Base-by-base conservation (phyloP, 345 rosid species). In the Brassica napus region DNA sequence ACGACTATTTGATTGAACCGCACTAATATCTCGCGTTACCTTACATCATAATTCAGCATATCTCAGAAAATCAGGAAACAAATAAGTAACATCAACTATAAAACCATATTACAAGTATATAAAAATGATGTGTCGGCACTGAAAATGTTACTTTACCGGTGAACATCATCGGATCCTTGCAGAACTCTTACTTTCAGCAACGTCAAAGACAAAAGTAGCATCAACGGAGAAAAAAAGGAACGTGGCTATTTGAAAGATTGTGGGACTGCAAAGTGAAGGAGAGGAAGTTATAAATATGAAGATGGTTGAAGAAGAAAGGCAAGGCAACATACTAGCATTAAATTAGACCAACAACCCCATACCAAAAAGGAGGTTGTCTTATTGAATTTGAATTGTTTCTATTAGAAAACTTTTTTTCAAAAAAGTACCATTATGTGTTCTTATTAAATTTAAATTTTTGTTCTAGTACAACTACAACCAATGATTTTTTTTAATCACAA, bases 291-390 rank as follows among this genome's bases (percentile, higher is more conserved):
- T 80, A 80, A 80, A 75, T 75, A 75, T 28, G 83, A 75, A 79
- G 79, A 79, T 60, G 78, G 82, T 65, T 57, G 82, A 68, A 68
- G 82, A 63, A 69, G 54, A 75, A 16, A 49, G 55, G 55, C 55
- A 49, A 49, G 55, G 55, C 55, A 4, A 74, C 52, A 78, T 49
- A 84, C 74, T 11, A 15, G 90, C 92, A 89, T 86, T 92, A 84
- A 92, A 92, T 88, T 81, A 75, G 86, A 71, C 85, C 88, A 90
- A 87, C 94, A 88, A 92, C 97, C 85, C 86, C 86, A 82, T 86
- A 83, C 82, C 87, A 89, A 82, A 88, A 84, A 82, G 76, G 65
- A 79, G 84, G 86, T 86, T 80, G 55, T 82, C 77, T 47, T 81
- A 86, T 84, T 87, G 81, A 89, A 85, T 90, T 79, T 78, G 39